Evolutionary conservation across 2,329 filamentous ascomycete genomes (phyloP), one percentile per base, ranked within the genome.

Genomic region (Thermothelomyces thermophilus): DNA sequence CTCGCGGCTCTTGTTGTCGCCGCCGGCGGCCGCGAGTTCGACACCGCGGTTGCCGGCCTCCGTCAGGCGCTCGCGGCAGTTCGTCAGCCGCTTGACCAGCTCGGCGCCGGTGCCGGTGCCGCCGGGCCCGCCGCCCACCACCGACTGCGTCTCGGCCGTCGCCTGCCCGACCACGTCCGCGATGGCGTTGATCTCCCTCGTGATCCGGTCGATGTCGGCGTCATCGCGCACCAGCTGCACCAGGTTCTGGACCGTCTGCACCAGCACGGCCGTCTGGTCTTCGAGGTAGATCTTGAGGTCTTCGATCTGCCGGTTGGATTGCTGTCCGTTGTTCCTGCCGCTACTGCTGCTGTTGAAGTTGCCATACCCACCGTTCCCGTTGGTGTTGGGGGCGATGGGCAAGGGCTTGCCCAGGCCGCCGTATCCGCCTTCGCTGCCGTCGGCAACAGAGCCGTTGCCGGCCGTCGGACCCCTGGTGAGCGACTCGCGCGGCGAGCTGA

Each of bases 181-280:
- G 59, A 93, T 91, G 48, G 82, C 77, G 48, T 73, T 74, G 54
- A 93, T 84, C 63, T 89, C 79, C n/a, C 73, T 75, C 22, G 78
- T 79, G 53, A 94, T 83, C 51, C 81, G 76, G 50, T 77, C 72
- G 51, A 86, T 77, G 24, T 75, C 71, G 26, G 79, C 78, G 56
- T 86, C 80, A 44, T 76, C 74, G 47, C 86, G 83, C 54, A 90
- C 84, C 26, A 80, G 81, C 47, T 78, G 76, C 41, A 94, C 87
- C 7, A 95, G 77, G n/a, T 82, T 79, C 67, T 93, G 87, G 56
- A 94, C 90, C 39, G 82, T 86, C 57, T 88, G 82, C 22, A 93
- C 84, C 52, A 95, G 76, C 3, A 82, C 72, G 44, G 87, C 86
- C 10, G 86, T 90, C 65, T 93, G 87, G 62, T 90, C 86, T 63